These are phyloP conservation scores for Favolaschia claudopus DNA, from an alignment of 768 basidiomycete species.

Conservation along the genomic window DNA sequence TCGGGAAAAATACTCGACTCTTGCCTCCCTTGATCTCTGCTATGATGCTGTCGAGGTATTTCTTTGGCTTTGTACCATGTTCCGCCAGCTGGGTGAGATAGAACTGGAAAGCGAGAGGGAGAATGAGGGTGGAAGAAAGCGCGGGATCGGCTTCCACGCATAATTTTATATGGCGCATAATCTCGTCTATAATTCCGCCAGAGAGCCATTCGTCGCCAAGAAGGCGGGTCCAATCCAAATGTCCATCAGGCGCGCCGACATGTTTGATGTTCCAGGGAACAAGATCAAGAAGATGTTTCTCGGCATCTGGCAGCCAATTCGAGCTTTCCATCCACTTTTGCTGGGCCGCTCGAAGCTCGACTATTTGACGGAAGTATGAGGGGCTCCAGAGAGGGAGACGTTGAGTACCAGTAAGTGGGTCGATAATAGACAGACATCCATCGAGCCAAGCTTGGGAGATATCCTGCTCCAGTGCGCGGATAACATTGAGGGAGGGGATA, in stretches of 20 bases:
- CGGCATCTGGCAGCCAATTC: not conserved
- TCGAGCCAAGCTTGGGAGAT: slow-evolving; percentile 8
- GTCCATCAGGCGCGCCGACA: not conserved
- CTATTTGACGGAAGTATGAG: not conserved
- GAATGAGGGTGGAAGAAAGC: not conserved
- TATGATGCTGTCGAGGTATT: not conserved
- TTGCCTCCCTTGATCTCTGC: not conserved
- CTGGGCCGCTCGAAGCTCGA: not conserved
- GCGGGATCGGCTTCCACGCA: not conserved
- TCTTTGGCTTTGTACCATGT: not conserved
- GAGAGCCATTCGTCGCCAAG: slow-evolving; percentile 3
- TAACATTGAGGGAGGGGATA: not conserved
- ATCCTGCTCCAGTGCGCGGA: not conserved
- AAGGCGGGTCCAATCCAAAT: slow-evolving; percentile 7
- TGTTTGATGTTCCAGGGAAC: not conserved
- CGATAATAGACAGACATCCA: not conserved
- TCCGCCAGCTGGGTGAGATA: not conserved
- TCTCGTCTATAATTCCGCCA: slow-evolving; percentile 1
- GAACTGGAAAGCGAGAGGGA: not conserved
- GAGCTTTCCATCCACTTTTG: not conserved
- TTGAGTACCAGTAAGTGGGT: not conserved
- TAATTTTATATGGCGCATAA: not conserved
- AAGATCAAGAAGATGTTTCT: not conserved
- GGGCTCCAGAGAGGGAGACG: not conserved
- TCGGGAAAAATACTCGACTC: not conserved